Conservation (phyloP, 2,329 filamentous ascomycete genomes). For the Bipolaris cookei region DNA sequence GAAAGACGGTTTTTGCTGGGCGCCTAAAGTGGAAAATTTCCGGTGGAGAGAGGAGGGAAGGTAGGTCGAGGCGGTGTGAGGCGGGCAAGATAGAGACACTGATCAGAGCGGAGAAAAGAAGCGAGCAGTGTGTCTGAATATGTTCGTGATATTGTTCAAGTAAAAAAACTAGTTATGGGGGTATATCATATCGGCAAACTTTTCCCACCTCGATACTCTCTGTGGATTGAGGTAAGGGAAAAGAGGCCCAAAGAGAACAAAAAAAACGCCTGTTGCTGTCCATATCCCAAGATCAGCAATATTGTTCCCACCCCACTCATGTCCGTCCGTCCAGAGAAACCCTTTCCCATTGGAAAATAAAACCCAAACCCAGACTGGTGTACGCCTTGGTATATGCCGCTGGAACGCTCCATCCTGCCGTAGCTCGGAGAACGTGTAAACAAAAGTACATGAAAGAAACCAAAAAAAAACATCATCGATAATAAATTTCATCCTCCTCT, state of each 20-base stretch:
- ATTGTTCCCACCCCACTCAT: slow-evolving; percentile 2
- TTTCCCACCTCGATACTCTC: slow-evolving; percentile 2
- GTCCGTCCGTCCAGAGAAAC: neutral
- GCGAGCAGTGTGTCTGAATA: neutral
- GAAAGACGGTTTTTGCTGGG: too few relatives aligned
- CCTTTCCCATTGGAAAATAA: slow-evolving; percentile 6
- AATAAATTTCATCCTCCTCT: neutral
- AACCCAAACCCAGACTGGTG: slow-evolving; percentile 6
- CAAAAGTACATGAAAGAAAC: slow-evolving; percentile 1
- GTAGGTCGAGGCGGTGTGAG: too few relatives aligned
- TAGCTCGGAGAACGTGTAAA: slow-evolving; percentile 6
- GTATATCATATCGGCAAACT: slow-evolving; percentile 30
- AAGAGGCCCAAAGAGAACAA: neutral
- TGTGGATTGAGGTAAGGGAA: neutral
- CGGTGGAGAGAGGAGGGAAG: too few relatives aligned
- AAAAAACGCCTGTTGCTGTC: slow-evolving; percentile 29
- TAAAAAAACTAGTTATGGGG: slow-evolving; percentile 11
- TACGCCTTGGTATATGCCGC: slow-evolving; percentile 34
- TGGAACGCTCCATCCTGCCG: slow-evolving; percentile 22
- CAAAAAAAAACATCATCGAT: slow-evolving; percentile 2
- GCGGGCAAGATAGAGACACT: too few relatives aligned
- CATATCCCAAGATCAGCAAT: slow-evolving; percentile 22
- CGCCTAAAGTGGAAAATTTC: too few relatives aligned
- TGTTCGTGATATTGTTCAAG: slow-evolving; percentile 11
- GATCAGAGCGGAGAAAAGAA: neutral